These are phyloP conservation scores for Cytospora leucostoma DNA, from an alignment of 2,329 filamentous ascomycete species.

Conservation along the genomic window DNA sequence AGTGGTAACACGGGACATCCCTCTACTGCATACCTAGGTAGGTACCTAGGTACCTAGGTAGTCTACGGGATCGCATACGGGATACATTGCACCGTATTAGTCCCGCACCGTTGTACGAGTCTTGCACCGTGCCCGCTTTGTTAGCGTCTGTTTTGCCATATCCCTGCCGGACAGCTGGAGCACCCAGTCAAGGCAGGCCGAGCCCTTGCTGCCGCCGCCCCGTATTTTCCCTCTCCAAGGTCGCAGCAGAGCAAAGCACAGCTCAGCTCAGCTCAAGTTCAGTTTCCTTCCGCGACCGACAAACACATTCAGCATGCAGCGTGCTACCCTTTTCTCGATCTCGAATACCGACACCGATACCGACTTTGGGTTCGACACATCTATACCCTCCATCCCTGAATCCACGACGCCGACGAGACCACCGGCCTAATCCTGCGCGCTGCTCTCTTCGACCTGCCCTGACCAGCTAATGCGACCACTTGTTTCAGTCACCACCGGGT, in stretches of 20 bases:
- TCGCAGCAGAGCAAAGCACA: conserved; percentile 13
- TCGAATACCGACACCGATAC: neutral
- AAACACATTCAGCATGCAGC: conserved; percentile 13
- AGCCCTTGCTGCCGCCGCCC: conserved; percentile 19
- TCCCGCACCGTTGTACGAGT: neutral
- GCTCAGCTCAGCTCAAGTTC: conserved; percentile 9
- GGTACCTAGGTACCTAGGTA: neutral
- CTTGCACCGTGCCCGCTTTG: neutral
- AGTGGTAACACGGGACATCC: no score
- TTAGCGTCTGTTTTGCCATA: neutral
- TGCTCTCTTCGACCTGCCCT: neutral
- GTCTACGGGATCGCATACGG: neutral
- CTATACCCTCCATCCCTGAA: neutral
- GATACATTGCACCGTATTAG: neutral
- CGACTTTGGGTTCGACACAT: neutral
- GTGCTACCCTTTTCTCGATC: conserved; percentile 8
- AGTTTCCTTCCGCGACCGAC: conserved; percentile 17
- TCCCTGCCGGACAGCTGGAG: neutral
- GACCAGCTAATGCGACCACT: conserved; percentile 18
- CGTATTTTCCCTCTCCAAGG: conserved; percentile 28
- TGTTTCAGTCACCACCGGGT: conserved; percentile 3
- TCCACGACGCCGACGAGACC: conserved; percentile 9
- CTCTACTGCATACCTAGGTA: no score
- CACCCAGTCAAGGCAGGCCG: conserved; percentile 1
- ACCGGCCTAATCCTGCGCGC: neutral